These are phyloP conservation scores for Fomitopsis betulina DNA, from an alignment of 1,284 basidiomycete genomes.

Conservation along the genomic window DNA sequence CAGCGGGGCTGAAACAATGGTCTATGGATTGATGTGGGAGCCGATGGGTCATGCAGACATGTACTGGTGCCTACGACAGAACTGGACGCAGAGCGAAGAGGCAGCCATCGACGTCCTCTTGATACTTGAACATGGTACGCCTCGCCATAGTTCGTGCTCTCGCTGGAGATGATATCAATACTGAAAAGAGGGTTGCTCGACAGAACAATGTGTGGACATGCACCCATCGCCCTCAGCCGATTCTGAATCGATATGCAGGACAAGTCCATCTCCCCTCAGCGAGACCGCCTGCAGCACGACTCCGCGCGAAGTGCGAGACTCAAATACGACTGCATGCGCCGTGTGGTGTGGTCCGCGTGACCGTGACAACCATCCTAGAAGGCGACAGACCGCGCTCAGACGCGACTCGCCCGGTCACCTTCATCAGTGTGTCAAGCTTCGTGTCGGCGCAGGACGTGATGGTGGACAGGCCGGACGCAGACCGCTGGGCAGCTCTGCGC, in stretches of 20 bases:
- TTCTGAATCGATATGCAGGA: slow-evolving; percentile 37
- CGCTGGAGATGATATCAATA: not conserved
- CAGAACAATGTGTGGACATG: slow-evolving; percentile 46
- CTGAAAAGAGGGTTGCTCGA: slow-evolving; percentile 39
- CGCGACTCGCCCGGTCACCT: slow-evolving; percentile 27
- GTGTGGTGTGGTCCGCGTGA: slow-evolving; percentile 34
- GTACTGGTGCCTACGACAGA: slow-evolving; percentile 37
- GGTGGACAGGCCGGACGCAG: slow-evolving; percentile 25
- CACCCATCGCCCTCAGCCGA: slow-evolving; percentile 40
- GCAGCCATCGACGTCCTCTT: slow-evolving; percentile 43
- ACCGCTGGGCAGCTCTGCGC: slow-evolving; percentile 26
- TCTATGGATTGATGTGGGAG: too few species aligned
- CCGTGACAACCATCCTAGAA: slow-evolving; percentile 23
- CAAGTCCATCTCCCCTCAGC: slow-evolving; percentile 27
- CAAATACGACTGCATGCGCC: slow-evolving; percentile 33
- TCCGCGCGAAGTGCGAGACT: slow-evolving; percentile 16
- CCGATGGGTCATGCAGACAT: too few species aligned
- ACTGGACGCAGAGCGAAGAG: slow-evolving; percentile 28
- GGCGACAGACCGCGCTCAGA: slow-evolving; percentile 20
- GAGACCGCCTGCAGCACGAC: slow-evolving; percentile 22
- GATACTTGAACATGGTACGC: slow-evolving; percentile 39
- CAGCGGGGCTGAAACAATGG: too few species aligned
- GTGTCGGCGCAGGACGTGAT: slow-evolving; percentile 23
- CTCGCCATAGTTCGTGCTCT: not conserved
- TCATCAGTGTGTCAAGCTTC: slow-evolving; percentile 34